Base-by-base conservation (phyloP, 2,329 filamentous ascomycete genomes). In the Xylariaceae sp. region DNA sequence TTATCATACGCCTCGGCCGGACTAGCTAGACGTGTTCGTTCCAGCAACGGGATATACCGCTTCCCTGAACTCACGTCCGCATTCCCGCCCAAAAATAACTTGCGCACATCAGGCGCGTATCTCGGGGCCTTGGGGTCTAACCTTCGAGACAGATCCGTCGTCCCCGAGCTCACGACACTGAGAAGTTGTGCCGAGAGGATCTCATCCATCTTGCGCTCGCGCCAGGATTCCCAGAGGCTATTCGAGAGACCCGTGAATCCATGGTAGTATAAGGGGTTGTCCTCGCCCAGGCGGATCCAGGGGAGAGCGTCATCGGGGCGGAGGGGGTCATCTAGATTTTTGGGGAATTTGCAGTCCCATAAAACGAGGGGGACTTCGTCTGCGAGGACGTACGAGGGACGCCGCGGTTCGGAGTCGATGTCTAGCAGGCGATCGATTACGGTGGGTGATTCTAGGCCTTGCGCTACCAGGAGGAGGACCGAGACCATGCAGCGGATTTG, bases 401-500 rank as follows among this genome's bases (percentile, higher is more conserved):
- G 83, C n/a, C 81, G 71, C 2, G 91, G 88, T 57, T 83, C 84
- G 53, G 76, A 77, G 22, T 71, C 60, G 7, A 87, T 72, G 62
- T 97, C 86, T 21, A 98, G 76, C 34, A 98, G 73, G 20, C 84
- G 75, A 41, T 80, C 75, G 35, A 97, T 74, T 12, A 97, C 69
- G 0, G 77, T 77, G 0, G 91, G 86, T 22, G 74, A 64, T 65
- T 98, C 93, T 14, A 95, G 78, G 0, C 89, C 83, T 68, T 98
- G 93, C 22, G 88, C 93, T 7, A 97, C 83, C 10, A 93, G 74
- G 71, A 98, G 97, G n/a, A 98, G 73, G 6, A 97, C 74, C 14
- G 85, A 81, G n/a, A 94, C 83, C 80, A 98, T 91, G 70, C 92
- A 88, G 20, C 93, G 83, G 55, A 98, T 94, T 70, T 98, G 93